Evolutionary conservation across 2,329 filamentous ascomycete genomes (phyloP).

Genomic region (Pseudocercospora cruenta): DNA sequence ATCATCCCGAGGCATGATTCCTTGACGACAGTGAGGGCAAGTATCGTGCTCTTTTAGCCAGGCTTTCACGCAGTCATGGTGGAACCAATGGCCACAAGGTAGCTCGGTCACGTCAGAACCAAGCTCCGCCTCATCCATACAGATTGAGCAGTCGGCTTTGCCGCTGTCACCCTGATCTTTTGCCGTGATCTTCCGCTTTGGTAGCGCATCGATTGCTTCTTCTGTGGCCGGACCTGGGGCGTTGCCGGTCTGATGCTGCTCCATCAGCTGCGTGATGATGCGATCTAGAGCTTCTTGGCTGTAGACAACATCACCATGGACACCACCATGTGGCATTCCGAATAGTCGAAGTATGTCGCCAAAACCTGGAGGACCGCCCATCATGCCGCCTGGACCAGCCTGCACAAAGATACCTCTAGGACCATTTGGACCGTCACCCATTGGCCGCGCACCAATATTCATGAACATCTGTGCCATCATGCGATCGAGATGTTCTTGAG

Average conservation of each 20-base stretch:
- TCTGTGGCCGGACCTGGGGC: conserved; percentile 81
- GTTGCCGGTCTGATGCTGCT: conserved; percentile 73
- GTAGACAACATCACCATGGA: conserved; percentile 78
- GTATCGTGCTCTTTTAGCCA: conserved; percentile 93
- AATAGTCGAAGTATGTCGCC: conserved; percentile 31
- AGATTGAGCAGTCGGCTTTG: conserved; percentile 84
- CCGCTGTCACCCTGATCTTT: conserved; percentile 71
- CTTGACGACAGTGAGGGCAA: conserved; percentile 76
- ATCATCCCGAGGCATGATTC: conserved; percentile 48
- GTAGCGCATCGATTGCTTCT: conserved; percentile 72
- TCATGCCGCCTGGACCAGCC: conserved; percentile 10
- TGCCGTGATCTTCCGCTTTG: conserved; percentile 68
- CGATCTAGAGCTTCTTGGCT: conserved; percentile 88
- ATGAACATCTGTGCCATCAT: conserved; percentile 39
- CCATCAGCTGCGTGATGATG: conserved; percentile 86
- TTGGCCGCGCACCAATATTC: conserved; percentile 35
- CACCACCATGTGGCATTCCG: conserved; percentile 46
- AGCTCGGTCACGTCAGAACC: conserved; percentile 75
- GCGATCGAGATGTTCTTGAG: conserved; percentile 36
- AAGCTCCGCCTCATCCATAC: conserved; percentile 79
- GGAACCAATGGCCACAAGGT: conserved; percentile 94
- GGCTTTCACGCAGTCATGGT: conserved; percentile 75
- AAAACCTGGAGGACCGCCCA: conserved; percentile 16
- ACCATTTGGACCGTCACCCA: conserved; percentile 12
- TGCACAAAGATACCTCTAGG: conserved; percentile 17